Base-by-base conservation (phyloP, 306 rosid genomes). In the Echinosophora koreensis region DNA sequence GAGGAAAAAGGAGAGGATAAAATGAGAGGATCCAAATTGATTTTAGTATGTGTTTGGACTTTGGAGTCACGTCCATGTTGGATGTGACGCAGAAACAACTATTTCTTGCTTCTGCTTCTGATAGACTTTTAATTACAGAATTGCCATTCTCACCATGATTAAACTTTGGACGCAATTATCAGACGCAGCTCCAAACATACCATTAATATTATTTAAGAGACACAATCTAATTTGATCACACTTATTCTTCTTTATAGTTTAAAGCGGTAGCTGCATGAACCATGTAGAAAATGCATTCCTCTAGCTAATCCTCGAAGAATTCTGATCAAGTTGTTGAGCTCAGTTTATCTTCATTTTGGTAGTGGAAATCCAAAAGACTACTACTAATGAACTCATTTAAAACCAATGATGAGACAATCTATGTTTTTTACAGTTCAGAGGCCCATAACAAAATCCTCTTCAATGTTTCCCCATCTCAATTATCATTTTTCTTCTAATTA, bases 301-400 rank as follows among this genome's bases (percentile, higher is more conserved):
- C 51, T 41, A 62, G 44, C 46, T 70, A 54, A 82, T 54, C 55
- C 35, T 38, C 13, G 55, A 61, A 41, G 16, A 38, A 5, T 51
- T 83, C 32, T 6, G 30, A 78, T 66, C 42, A 50, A 63, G 55
- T 27, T 13, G 30, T 37, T 18, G 12, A 71, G 17, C 3, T 22
- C 22, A 15, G 11, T 51, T 37, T 1, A 12, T 28, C 42, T 57
- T 7, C 58, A 55, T 6, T 13, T 42, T 10, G 11, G 37, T 4
- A 41, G 11, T 56, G 42, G 37, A 16, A 27, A 58, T 61, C 27
- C 68, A 55, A 18, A 51, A 28, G 8, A 5, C 44, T 10, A 14
- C 15, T 4, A 64, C 46, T 66, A 39, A 54, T 0, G 7, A 64
- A 64, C 62, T 57, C 41, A 66, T 35, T 5, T 17, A 34, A 65